Evolutionary conservation across 441 rosid genomes (phyloP), one percentile per base, ranked within the genome.

Genomic region (Populus tomentosa): DNA sequence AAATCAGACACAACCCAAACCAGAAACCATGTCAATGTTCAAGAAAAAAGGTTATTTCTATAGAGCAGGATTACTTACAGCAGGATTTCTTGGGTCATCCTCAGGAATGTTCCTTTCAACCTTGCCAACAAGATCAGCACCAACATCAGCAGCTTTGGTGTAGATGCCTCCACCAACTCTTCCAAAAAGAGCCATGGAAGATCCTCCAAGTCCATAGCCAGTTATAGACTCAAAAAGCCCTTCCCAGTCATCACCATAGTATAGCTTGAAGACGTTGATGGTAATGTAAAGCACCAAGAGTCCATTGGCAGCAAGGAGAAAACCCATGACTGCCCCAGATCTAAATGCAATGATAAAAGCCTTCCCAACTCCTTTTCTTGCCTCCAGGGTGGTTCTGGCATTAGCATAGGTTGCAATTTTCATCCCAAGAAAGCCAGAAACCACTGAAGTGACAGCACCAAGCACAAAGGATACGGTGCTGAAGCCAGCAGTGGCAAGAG

Each of bases 101-200:
- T 80, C 85, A 8, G 85, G 85, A 28, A 83, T 83, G 50, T 83
- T 83, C 81, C 79, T 80, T 75, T 83, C 85, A 11, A 83, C 83
- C 68, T 83, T 83, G 28, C 85, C 85, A 46, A 83, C 85, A 78
- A 83, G 86, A 72, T 83, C 86, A 72, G 86, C 86, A 67, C 86
- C 86, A 75, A 83, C 83, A 77, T 78, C 86, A 26, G 82, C 82
- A 70, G 82, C 98, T 80, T 92, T 92, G 53, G 99, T 92, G 83
- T 94, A 92, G 80, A 95, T 92, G 20, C 97, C 99, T 73, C 99
- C 98, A 77, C 93, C 98, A 81, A 95, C 98, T 87, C 98, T 90
- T 7, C 98, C 99, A 78, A 95, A 95, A 72, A 95, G 92, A 65
- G 98, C 98, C 98, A 95, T 93, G 82, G 99, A 95, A 70, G 99